A percentile compares a stretch with the other conserved stretches of the same genome.
phyloP scores from a whole-genome alignment of 2,329 filamentous ascomycete genomes.

The Corinectria fuckeliana region DNA sequence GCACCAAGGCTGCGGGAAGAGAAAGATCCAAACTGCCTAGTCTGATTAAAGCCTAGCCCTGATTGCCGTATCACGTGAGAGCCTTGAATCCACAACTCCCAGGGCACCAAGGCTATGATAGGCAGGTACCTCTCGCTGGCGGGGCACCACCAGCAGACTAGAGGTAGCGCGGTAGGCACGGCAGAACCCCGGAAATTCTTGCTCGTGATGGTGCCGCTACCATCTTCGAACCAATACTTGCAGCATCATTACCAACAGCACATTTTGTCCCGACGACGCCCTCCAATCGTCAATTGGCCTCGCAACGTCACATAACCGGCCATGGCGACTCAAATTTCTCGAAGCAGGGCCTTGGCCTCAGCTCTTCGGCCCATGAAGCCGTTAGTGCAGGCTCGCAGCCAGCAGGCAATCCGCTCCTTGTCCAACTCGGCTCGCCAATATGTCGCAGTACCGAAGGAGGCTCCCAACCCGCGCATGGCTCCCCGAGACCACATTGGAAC shows the following conservation, averaged over 20 bases:
- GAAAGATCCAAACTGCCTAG: conserved; percentile 39
- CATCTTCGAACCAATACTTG: conserved; percentile 38
- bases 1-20: conserved; percentile 40
- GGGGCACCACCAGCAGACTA: rapidly evolving
- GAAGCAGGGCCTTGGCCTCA: conserved; percentile 62
- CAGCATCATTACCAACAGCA: conserved; percentile 42
- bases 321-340: conserved; percentile 68
- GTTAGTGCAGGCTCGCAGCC: conserved; percentile 49
- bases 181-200: conserved; percentile 40
- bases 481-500: conserved; percentile 63
- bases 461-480: conserved; percentile 71
- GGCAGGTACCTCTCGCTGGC: conserved; percentile 20
- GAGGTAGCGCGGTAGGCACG: conserved; percentile 36
- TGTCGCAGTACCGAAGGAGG: conserved; percentile 66
- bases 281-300: conserved; percentile 53
- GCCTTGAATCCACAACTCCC: conserved; percentile 10
- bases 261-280: conserved; percentile 36
- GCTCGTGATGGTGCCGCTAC: conserved; percentile 27
- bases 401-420: conserved; percentile 56
- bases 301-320: conserved; percentile 43
- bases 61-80: conserved; percentile 32
- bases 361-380: conserved; percentile 60
- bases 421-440: conserved; percentile 54
- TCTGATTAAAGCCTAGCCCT: conserved; percentile 26
- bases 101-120: conserved; percentile 9